A percentile compares a stretch with the other conserved stretches of the same genome.
Evolutionary conservation across 2,329 filamentous ascomycete species (phyloP).

Genomic region (Claviceps sp.): DNA sequence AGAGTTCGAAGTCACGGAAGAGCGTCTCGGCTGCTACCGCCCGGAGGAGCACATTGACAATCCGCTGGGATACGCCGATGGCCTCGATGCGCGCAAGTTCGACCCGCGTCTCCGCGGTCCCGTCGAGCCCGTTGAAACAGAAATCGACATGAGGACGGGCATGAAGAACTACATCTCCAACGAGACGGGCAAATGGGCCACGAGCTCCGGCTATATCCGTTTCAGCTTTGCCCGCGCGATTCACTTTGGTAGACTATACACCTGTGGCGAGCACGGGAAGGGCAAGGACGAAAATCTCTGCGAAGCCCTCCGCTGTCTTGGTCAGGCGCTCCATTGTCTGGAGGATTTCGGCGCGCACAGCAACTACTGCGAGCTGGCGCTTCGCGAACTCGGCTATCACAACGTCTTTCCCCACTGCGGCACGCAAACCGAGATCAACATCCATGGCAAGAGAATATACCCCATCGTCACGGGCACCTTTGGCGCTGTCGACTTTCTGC

Average conservation of each 20-base stretch:
- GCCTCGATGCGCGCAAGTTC: slow-evolving; percentile 67
- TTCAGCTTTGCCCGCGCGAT: slow-evolving; percentile 63
- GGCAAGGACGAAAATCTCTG: slow-evolving; percentile 68
- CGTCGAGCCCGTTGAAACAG: slow-evolving; percentile 55
- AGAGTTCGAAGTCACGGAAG: slow-evolving; percentile 73
- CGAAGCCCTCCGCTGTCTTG: slow-evolving; percentile 64
- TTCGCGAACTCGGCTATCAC: slow-evolving; percentile 66
- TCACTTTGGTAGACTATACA: slow-evolving; percentile 66
- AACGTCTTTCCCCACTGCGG: slow-evolving; percentile 71
- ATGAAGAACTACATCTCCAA: slow-evolving; percentile 99
- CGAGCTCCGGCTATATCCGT: slow-evolving; percentile 72
- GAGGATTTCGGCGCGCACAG: slow-evolving; percentile 73
- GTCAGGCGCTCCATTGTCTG: slow-evolving; percentile 63
- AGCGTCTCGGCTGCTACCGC: slow-evolving; percentile 67
- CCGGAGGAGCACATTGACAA: slow-evolving; percentile 67
- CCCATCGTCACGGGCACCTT: slow-evolving; percentile 64
- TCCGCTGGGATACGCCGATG: slow-evolving; percentile 76
- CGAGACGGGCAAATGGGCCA: slow-evolving; percentile 76
- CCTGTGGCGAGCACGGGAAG: slow-evolving; percentile 42
- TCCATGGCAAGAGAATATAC: slow-evolving; percentile 51
- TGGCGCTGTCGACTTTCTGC: slow-evolving; percentile 72
- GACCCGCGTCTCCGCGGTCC: slow-evolving; percentile 74
- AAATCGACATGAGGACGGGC: slow-evolving; percentile 64
- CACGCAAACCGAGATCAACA: slow-evolving; percentile 47
- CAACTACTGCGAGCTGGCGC: slow-evolving; percentile 68